Conservation (phyloP, 768 basidiomycete genomes). For the Dioszegia hungarica region DNA sequence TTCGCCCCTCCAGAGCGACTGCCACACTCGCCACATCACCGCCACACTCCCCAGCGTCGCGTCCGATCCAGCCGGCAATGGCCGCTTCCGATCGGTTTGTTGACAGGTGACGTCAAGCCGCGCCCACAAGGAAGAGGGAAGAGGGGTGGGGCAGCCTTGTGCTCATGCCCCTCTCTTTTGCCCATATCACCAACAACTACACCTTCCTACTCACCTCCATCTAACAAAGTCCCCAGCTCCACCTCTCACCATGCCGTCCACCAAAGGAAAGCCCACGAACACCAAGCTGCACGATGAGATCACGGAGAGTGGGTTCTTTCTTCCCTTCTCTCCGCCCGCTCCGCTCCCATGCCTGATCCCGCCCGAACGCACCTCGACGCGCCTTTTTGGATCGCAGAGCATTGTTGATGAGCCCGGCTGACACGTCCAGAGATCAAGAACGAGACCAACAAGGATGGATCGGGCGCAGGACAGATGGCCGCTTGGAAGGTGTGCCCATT, state of each 20-base stretch:
- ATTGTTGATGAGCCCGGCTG: neutral
- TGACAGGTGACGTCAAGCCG: conserved; percentile 4
- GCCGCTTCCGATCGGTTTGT: neutral
- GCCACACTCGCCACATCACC: neutral
- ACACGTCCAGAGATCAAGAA: conserved; percentile 36
- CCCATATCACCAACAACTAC: neutral
- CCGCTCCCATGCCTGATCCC: neutral
- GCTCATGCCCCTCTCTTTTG: neutral
- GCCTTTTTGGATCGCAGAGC: too few relatives aligned
- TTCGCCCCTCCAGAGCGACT: neutral
- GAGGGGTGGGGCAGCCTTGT: neutral
- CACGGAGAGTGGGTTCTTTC: conserved; percentile 30
- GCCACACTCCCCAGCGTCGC: neutral
- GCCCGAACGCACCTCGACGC: neutral
- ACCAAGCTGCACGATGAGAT: conserved; percentile 43
- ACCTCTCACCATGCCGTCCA: conserved; percentile 34
- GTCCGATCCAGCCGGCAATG: too few relatives aligned
- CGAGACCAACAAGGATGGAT: conserved; percentile 47
- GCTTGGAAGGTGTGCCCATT: conserved; percentile 43
- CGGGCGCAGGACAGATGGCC: conserved; percentile 44
- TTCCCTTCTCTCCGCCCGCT: neutral
- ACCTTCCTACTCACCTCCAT: neutral
- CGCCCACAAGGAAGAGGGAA: neutral
- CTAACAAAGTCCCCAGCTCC: neutral
- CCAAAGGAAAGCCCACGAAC: conserved; percentile 48